These are phyloP conservation scores for Caloboletus firmus DNA, from an alignment of 1,284 basidiomycete species.

Conservation along the genomic window DNA sequence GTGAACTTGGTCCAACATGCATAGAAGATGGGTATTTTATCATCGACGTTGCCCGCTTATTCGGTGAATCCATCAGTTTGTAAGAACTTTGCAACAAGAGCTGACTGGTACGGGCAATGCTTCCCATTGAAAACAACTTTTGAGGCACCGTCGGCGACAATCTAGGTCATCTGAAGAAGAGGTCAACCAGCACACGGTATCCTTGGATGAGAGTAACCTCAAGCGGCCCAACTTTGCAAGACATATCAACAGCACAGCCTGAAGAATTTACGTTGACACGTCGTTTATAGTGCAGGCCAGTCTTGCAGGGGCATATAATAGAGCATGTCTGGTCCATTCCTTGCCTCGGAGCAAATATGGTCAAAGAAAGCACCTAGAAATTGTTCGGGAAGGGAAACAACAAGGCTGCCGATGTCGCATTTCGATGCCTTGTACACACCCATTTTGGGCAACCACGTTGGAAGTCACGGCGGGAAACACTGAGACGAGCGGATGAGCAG, in stretches of 20 bases:
- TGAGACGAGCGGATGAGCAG: too few species aligned
- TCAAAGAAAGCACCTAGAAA: background rate
- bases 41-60: background rate
- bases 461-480: too few species aligned
- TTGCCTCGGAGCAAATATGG: background rate
- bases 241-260: background rate
- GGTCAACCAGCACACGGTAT: background rate
- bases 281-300: too few species aligned
- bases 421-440: background rate
- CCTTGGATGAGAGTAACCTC: background rate
- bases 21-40: background rate
- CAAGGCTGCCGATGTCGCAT: background rate
- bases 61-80: background rate
- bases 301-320: too few species aligned
- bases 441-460: background rate
- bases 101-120: background rate
- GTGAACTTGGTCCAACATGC: background rate
- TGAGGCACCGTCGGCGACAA: background rate
- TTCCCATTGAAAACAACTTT: background rate
- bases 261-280: background rate
- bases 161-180: background rate
- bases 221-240: background rate
- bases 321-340: background rate
- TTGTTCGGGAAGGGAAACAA: background rate
- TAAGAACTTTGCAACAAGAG: background rate